Conservation (phyloP, 2,329 filamentous ascomycete genomes). For the Aureobasidium sp. region DNA sequence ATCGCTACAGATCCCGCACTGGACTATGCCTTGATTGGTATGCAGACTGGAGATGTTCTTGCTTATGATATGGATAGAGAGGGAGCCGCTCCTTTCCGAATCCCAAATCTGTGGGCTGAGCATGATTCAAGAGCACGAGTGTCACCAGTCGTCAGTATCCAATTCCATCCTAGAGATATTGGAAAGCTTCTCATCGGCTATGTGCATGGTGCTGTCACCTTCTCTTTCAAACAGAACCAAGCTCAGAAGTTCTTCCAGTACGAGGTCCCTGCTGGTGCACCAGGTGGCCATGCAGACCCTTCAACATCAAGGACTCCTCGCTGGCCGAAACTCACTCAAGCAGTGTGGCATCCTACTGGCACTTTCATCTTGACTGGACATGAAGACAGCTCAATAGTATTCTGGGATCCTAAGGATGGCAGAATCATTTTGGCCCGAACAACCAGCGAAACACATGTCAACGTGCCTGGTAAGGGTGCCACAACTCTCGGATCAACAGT, state of each 20-base stretch:
- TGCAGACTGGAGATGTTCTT: slow-evolving; percentile 61
- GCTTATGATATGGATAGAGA: slow-evolving; percentile 91
- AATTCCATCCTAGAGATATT: slow-evolving; percentile 85
- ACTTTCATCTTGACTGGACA: slow-evolving; percentile 82
- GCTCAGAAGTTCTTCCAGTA: slow-evolving; percentile 77
- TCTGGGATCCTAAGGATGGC: slow-evolving; percentile 91
- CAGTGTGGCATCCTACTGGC: slow-evolving; percentile 89
- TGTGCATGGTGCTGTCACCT: slow-evolving; percentile 76
- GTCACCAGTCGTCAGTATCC: slow-evolving; percentile 64
- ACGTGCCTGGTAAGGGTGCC: slow-evolving; percentile 48
- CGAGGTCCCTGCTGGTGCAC: slow-evolving; percentile 69
- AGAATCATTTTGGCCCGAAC: slow-evolving; percentile 77
- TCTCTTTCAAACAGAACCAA: slow-evolving; percentile 88
- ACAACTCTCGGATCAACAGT: slow-evolving; percentile 38
- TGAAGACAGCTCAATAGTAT: slow-evolving; percentile 83
- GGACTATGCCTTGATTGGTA: slow-evolving; percentile 84
- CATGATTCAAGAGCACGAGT: slow-evolving; percentile 60
- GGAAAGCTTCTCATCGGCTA: slow-evolving; percentile 91
- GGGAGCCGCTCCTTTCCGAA: slow-evolving; percentile 64
- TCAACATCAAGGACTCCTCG: slow-evolving; percentile 55
- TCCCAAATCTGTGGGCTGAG: slow-evolving; percentile 82
- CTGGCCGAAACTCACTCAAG: slow-evolving; percentile 70
- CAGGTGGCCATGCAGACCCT: slow-evolving; percentile 66
- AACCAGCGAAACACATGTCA: slow-evolving; percentile 63
- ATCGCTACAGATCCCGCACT: slow-evolving; percentile 80